Evolutionary conservation across 2,329 filamentous ascomycete species (phyloP).

Genomic region (Gnomoniopsis sp.): DNA sequence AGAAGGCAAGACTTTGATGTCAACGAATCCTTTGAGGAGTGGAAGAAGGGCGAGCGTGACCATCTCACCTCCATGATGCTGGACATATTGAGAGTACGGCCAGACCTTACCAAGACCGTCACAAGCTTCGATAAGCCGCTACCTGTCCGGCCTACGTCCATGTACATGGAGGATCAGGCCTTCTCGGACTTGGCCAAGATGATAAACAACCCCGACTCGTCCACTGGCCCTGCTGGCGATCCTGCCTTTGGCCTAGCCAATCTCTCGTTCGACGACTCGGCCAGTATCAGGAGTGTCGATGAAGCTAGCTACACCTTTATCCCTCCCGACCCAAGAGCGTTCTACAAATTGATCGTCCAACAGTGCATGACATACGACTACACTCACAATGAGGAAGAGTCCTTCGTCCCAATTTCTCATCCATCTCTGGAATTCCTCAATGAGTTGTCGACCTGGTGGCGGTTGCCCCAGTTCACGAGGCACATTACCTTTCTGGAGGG

Average conservation of each 20-base stretch:
- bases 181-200: slow-evolving; percentile 52
- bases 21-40: slow-evolving; percentile 82
- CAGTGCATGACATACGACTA: slow-evolving; percentile 68
- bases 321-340: slow-evolving; percentile 75
- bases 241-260: slow-evolving; percentile 65
- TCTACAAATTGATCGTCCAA: slow-evolving; percentile 78
- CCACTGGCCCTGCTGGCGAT: slow-evolving; percentile 49
- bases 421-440: slow-evolving; percentile 78
- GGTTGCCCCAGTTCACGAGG: slow-evolving; percentile 78
- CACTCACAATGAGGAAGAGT: slow-evolving; percentile 50
- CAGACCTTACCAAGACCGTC: slow-evolving; percentile 77
- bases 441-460: slow-evolving; percentile 84
- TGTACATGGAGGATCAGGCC: slow-evolving; percentile 45
- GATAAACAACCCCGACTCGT: slow-evolving; percentile 43
- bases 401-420: slow-evolving; percentile 62
- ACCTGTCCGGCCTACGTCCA: slow-evolving; percentile 49
- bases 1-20: slow-evolving; percentile 83
- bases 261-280: slow-evolving; percentile 58
- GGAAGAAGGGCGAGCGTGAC: slow-evolving; percentile 86
- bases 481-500: slow-evolving; percentile 82
- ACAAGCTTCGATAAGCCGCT: slow-evolving; percentile 57
- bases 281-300: slow-evolving; percentile 52
- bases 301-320: slow-evolving; percentile 82
- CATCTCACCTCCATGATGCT: slow-evolving; percentile 92
- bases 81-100: slow-evolving; percentile 81